A percentile compares a stretch with the other conserved stretches of the same genome.
Evolutionary conservation across 306 rosid genomes (phyloP).

Genomic region (Trifolium pratense): DNA sequence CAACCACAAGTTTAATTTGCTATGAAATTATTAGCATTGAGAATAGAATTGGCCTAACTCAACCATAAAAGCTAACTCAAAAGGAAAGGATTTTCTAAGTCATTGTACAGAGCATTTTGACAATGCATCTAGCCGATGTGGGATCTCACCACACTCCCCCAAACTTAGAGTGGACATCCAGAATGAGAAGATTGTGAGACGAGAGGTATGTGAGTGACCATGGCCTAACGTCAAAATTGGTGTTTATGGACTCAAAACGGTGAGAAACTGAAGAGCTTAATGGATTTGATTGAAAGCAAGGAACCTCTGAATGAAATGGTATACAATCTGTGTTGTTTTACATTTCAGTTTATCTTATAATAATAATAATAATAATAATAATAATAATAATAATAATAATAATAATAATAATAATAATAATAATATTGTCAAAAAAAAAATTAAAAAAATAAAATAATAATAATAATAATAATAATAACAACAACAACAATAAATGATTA

Average conservation of each 20-base stretch:
- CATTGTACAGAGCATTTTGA: constrained; percentile 5
- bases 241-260: constrained; percentile 10
- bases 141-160: constrained; percentile 6
- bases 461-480: constrained; percentile 4
- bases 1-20: constrained; percentile 33
- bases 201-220: not conserved
- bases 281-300: constrained; percentile 25
- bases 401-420: constrained; percentile 9
- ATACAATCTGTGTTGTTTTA: constrained; percentile 24
- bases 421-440: too few relatives aligned
- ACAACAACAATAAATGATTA: constrained; percentile 10
- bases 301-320: constrained; percentile 12
- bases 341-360: not conserved
- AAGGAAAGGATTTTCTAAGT: not conserved
- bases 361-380: constrained; percentile 14
- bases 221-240: not conserved
- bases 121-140: constrained; percentile 11
- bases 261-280: constrained; percentile 14
- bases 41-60: constrained; percentile 24
- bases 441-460: too few relatives aligned
- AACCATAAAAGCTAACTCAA: not conserved
- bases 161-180: constrained; percentile 12
- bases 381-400: constrained; percentile 11
- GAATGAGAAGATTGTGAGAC: constrained; percentile 9
- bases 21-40: constrained; percentile 18